Evolutionary conservation across 805 yeast genomes (phyloP).

Genomic region (Kodamaea laetipori): DNA sequence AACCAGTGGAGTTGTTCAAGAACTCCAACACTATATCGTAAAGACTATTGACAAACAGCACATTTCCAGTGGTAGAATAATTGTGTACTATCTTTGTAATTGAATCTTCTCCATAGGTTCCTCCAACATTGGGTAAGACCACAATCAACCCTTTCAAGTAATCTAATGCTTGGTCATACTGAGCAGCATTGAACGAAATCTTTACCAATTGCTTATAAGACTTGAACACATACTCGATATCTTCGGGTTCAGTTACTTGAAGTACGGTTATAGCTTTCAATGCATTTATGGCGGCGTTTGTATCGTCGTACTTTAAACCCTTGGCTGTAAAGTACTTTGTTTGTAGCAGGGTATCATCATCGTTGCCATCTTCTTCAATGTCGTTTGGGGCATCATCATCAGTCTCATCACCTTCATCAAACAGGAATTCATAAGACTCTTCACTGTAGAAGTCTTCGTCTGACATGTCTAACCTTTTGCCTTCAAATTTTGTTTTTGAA

Average conservation of each 20-base stretch:
- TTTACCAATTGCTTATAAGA: constrained; percentile 45
- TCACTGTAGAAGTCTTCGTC: constrained; percentile 21
- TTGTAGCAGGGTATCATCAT: constrained; percentile 18
- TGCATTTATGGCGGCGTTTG: constrained; percentile 25
- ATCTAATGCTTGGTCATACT: constrained; percentile 26
- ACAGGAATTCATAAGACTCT: constrained; percentile 20
- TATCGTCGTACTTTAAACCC: constrained; percentile 38
- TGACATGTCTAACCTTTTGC: constrained; percentile 14
- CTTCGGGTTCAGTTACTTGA: constrained; percentile 13
- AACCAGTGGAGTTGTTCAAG: constrained; percentile 17
- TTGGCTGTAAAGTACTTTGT: constrained; percentile 41
- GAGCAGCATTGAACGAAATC: constrained; percentile 26
- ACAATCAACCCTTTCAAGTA: constrained; percentile 25
- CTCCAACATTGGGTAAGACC: constrained; percentile 31
- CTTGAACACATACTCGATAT: constrained; percentile 39
- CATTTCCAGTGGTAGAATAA: constrained; percentile 31
- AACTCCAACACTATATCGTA: constrained; percentile 34
- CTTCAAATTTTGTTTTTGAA: background rate
- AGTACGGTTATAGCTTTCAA: constrained; percentile 19
- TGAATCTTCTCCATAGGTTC: constrained; percentile 42
- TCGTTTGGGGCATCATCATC: constrained; percentile 9
- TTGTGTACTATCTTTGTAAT: constrained; percentile 37
- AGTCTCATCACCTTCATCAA: constrained; percentile 17
- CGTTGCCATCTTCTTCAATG: constrained; percentile 8
- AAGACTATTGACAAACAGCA: constrained; percentile 30